Conservation (phyloP, 2,329 filamentous ascomycete genomes). For the Colletotrichum acutatum region DNA sequence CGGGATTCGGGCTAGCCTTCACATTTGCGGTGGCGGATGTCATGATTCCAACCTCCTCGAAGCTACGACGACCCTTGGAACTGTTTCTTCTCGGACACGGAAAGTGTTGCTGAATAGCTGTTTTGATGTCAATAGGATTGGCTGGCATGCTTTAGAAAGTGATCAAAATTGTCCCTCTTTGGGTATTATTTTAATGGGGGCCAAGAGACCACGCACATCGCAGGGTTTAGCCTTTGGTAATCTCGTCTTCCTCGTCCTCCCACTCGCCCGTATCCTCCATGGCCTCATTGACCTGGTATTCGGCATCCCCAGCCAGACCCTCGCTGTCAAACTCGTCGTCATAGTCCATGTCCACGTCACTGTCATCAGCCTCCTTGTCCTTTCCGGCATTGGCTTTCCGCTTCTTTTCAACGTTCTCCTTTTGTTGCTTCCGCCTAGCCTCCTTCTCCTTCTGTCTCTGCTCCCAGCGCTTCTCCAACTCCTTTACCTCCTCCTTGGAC, state of each 20-base stretch:
- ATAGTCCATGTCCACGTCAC: conserved; percentile 54
- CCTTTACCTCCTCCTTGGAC: conserved; percentile 78
- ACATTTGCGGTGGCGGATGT: not conserved
- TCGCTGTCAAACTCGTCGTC: conserved; percentile 63
- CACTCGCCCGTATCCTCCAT: conserved; percentile 63
- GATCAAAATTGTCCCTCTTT: not conserved
- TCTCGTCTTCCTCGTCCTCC: conserved; percentile 62
- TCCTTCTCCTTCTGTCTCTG: conserved; percentile 83
- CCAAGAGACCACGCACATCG: not conserved
- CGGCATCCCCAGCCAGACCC: conserved; percentile 60
- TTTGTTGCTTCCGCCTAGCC: conserved; percentile 82
- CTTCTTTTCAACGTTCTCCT: conserved; percentile 91
- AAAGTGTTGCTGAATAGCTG: not conserved
- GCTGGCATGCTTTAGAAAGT: not conserved
- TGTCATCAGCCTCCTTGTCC: conserved; percentile 46
- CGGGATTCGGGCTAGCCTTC: not conserved
- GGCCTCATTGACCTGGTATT: conserved; percentile 58
- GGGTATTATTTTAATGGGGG: conserved; percentile 23
- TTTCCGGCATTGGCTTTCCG: conserved; percentile 62
- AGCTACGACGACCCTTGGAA: not conserved
- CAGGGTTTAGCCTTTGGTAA: conserved; percentile 41
- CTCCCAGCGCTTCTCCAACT: conserved; percentile 87
- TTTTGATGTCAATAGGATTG: not conserved
- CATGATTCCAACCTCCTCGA: not conserved
- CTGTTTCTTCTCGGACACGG: not conserved